Base-by-base conservation (phyloP, 2,329 filamentous ascomycete genomes). In the Magnaporthiopsis poae region DNA sequence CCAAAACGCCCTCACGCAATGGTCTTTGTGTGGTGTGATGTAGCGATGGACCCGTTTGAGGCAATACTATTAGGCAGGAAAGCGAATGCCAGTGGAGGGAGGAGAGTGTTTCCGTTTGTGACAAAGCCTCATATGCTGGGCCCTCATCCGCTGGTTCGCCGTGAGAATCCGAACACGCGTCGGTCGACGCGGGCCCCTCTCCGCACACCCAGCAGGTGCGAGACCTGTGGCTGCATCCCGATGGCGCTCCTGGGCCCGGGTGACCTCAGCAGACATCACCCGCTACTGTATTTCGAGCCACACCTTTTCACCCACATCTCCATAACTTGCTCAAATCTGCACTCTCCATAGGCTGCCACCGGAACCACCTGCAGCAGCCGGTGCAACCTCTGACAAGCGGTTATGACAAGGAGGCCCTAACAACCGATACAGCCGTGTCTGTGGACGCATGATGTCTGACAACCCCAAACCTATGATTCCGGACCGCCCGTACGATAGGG, bases 221-320 rank as follows among this genome's bases (percentile, higher is more conserved):
- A 78, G 64, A 70, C 76, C 73, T 84, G 85, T 77, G 80, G 81
- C 69, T 82, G 84, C 70, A 86, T 52, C 15, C 21, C 39, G 39
- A 52, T 52, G 39, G 8, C 15, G 39, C 39, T 52, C 39, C 15
- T 52, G 15, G 39, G 5, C 39, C 15, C 39, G 8, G 39, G 39
- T 21, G 39, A 52, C 39, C 39, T 52, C 39, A 52, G 39, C 39
- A 52, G 39, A 52, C 39, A 15, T 52, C 39, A 52, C 39, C 5
- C 39, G 5, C 39, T 5, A 52, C 39, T 15, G 15, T 52, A 52
- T 52, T 52, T 52, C 39, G 39, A 15, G 39, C 15, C 39, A 52
- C 39, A 52, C 39, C 39, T 52, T 11, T 11, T 5, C 21, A 31
- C 39, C 39, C 39, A 52, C 39, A 2, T 25, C 18, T 11, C 46